Evolutionary conservation across 2,329 filamentous ascomycete genomes (phyloP).

Genomic region (Colletotrichum somersetense): DNA sequence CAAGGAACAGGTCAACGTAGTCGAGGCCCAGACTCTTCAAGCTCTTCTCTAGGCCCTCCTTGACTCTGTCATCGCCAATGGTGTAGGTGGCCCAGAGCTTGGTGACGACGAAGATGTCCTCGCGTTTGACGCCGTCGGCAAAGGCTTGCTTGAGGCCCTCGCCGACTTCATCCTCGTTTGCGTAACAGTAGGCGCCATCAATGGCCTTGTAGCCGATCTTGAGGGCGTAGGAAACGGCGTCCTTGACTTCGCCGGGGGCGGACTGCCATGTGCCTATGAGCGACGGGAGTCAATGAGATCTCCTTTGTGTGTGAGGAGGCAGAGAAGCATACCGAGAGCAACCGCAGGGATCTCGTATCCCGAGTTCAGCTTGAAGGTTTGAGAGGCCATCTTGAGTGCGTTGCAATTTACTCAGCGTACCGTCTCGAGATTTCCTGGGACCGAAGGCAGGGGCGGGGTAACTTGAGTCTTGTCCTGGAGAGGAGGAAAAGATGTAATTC

Average conservation of each 20-base stretch:
- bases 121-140: conserved; percentile 76
- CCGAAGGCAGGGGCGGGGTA: conserved; percentile 37
- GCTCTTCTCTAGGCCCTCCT: conserved; percentile 78
- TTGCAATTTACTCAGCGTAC: conserved; percentile 27
- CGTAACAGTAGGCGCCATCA: conserved; percentile 82
- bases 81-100: conserved; percentile 90
- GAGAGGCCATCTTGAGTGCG: conserved; percentile 60
- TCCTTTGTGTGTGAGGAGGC: background rate
- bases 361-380: conserved; percentile 74
- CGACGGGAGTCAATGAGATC: background rate
- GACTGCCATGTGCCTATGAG: conserved; percentile 75
- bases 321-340: conserved; percentile 65
- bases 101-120: conserved; percentile 85
- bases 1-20: conserved; percentile 84
- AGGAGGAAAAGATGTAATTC: conserved; percentile 3
- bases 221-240: conserved; percentile 70
- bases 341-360: conserved; percentile 73
- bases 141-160: conserved; percentile 81
- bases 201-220: conserved; percentile 70
- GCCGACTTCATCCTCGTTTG: conserved; percentile 87
- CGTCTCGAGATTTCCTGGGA: background rate
- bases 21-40: conserved; percentile 80
- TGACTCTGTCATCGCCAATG: conserved; percentile 64
- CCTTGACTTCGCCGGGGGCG: conserved; percentile 67
- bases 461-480: conserved; percentile 4